Conservation (phyloP, 2,329 filamentous ascomycete genomes). For the Colletotrichum agaves region DNA sequence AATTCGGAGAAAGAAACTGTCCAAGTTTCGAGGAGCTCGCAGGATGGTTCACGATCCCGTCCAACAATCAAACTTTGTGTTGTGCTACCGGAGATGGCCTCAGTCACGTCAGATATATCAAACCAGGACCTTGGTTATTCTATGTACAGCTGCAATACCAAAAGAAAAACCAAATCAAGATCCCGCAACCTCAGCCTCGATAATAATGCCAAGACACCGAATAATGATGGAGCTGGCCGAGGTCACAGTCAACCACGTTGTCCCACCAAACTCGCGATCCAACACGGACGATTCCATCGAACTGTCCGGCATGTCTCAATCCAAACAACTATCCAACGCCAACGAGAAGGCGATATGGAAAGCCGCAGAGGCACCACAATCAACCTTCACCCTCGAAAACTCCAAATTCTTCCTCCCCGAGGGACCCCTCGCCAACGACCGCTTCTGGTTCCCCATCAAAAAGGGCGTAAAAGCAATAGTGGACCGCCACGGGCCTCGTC, state of each 20-base stretch:
- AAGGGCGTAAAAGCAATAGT: not conserved
- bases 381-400: conserved; percentile 16
- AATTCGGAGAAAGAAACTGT: too few species aligned
- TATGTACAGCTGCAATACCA: too few species aligned
- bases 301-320: not conserved
- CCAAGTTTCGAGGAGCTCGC: too few species aligned
- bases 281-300: not conserved
- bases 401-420: conserved; percentile 20
- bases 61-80: too few species aligned
- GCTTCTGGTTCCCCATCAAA: conserved; percentile 10
- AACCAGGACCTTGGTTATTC: too few species aligned
- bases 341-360: not conserved
- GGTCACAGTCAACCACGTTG: not conserved
- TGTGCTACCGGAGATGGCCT: too few species aligned
- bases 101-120: too few species aligned
- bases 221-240: not conserved
- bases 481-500: not conserved
- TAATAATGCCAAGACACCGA: not conserved
- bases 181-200: not conserved
- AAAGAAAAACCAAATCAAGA: too few species aligned
- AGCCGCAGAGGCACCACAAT: conserved; percentile 6
- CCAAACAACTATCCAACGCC: not conserved
- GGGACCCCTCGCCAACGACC: conserved; percentile 4
- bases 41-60: too few species aligned
- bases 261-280: not conserved